Base-by-base conservation (phyloP, 345 rosid genomes). In the Dipteronia dyeriana region DNA sequence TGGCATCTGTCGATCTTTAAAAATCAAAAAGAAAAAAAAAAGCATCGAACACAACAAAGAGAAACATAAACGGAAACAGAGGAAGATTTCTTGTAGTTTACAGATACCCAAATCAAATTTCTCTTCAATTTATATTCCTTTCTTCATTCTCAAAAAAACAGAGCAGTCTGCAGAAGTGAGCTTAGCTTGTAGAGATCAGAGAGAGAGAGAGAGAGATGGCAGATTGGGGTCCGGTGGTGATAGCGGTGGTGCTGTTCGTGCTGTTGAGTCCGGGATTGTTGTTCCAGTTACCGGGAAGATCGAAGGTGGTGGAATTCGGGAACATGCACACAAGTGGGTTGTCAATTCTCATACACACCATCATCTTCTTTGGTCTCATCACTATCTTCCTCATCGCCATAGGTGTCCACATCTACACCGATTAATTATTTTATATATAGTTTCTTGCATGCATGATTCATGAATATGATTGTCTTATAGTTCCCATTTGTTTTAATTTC, bases 221-320 rank as follows among this genome's bases (percentile, higher is more conserved):
- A 53, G 99, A 95, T 34, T 93, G 97, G 98, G 99, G 97, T 0
- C 99, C 99, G 10, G 96, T 96, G n/a, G 78, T 94, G 78, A 83
- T 93, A 20, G 94, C 95, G 1, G 90, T 90, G 86, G 91, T 94
- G 71, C 82, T 95, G 72, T 95, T 95, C 79, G 90, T 95, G 83
- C 80, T 93, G 63, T 75, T 95, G 11, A 88, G 90, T 53, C 97
- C 98, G 9, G 98, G 99, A 29, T 82, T 95, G 70, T 77, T 95
- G 79, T 90, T 91, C 78, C 99, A 93, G 87, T 70, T 95, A 47
- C 98, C 99, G 1, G 98, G 95, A 39, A 88, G 80, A 83, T 75
- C 70, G 79, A 86, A 79, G 9, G 19, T 76, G 14, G 78, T 94
- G 61, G 95, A 94, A 66, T 94, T 96, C 54, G 92, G 91, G 3